phyloP scores from a whole-genome alignment of 148 eudicot genomes.

The Camellia japonica region DNA sequence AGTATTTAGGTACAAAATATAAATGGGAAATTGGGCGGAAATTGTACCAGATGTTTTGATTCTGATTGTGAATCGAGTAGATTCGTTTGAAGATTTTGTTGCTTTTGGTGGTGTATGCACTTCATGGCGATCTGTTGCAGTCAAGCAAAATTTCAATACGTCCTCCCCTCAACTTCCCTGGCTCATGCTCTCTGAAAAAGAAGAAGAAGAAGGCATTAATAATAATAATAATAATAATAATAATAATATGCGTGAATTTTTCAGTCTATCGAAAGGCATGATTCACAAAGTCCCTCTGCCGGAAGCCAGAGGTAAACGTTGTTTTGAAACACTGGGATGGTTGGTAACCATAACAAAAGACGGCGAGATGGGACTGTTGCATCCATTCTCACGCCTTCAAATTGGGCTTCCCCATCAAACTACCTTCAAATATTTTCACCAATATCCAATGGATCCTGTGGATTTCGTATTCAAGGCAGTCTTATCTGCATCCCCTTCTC shows the following conservation, averaged over 20 bases:
- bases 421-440: not conserved
- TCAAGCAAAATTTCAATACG: not conserved
- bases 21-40: too few relatives aligned
- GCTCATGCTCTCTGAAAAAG: conserved; percentile 12
- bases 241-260: not conserved
- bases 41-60: too few relatives aligned
- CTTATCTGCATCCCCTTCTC: conserved; percentile 12
- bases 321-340: not conserved
- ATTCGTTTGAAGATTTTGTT: too few relatives aligned
- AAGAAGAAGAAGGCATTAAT: too few relatives aligned
- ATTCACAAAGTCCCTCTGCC: not conserved
- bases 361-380: not conserved
- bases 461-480: conserved; percentile 7
- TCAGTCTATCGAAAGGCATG: not conserved
- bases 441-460: too few relatives aligned
- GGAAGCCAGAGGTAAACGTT: conserved; percentile 1
- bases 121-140: not conserved
- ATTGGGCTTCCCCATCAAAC: not conserved
- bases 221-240: not conserved
- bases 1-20: too few relatives aligned
- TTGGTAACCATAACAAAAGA: not conserved
- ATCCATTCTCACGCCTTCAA: not conserved
- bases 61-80: too few relatives aligned
- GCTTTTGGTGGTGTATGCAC: too few relatives aligned
- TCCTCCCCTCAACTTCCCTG: conserved; percentile 7